Evolutionary conservation across 805 yeast genomes (phyloP).

Genomic region (Clavispora santaluciae): DNA sequence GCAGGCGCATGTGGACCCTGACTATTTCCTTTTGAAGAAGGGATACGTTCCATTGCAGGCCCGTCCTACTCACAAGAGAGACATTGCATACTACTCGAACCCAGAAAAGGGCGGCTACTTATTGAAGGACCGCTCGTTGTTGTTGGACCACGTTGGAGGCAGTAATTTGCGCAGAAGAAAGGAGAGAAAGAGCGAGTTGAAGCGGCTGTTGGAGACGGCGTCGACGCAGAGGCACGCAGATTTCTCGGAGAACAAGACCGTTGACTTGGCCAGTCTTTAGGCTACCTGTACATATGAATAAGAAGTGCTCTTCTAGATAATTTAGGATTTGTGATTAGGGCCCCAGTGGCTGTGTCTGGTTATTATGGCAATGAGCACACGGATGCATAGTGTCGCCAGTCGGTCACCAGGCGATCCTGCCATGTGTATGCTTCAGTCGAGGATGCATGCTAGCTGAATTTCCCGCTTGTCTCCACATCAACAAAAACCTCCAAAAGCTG

Average conservation of each 20-base stretch:
- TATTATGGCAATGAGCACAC: no score
- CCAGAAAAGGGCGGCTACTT: slow-evolving; percentile 74
- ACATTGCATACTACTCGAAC: slow-evolving; percentile 71
- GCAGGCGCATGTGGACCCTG: slow-evolving; percentile 73
- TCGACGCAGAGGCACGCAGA: slow-evolving; percentile 14
- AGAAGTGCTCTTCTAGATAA: no score
- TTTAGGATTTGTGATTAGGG: no score
- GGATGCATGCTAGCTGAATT: neutral
- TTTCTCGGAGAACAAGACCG: slow-evolving; percentile 10
- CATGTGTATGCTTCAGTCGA: no score
- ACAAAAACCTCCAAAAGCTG: slow-evolving; percentile 32
- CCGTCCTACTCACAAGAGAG: slow-evolving; percentile 79
- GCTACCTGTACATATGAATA: neutral
- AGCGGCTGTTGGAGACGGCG: slow-evolving; percentile 32
- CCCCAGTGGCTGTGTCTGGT: no score
- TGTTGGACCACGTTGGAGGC: slow-evolving; percentile 33
- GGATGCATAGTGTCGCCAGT: no score
- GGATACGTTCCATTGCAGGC: slow-evolving; percentile 83
- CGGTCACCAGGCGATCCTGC: no score
- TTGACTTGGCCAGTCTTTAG: slow-evolving; percentile 4
- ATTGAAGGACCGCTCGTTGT: slow-evolving; percentile 33
- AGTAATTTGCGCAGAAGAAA: slow-evolving; percentile 17
- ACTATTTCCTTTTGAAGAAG: slow-evolving; percentile 57
- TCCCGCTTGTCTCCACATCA: slow-evolving; percentile 21
- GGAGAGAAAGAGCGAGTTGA: slow-evolving; percentile 32